Conservation (phyloP, 2,329 filamentous ascomycete genomes). For the Epichloe sibirici region DNA sequence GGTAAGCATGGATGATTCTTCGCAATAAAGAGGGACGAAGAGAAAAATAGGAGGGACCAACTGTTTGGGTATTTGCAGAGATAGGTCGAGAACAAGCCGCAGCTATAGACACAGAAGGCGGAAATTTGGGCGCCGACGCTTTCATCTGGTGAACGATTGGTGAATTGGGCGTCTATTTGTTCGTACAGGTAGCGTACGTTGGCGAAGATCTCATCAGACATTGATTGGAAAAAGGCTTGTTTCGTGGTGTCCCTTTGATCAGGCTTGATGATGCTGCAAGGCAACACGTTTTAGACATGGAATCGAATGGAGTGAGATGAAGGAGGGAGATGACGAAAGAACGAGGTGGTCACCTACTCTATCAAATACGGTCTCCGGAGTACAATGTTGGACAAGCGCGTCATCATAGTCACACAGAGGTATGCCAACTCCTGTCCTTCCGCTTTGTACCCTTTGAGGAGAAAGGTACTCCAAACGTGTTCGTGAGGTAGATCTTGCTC, state of each 20-base stretch:
- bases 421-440: slow-evolving; percentile 41
- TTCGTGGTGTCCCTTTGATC: slow-evolving; percentile 25
- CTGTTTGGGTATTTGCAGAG: slow-evolving; percentile 38
- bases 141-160: slow-evolving; percentile 31
- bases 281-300: neutral
- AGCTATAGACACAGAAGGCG: slow-evolving; percentile 43
- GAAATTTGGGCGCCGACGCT: slow-evolving; percentile 42
- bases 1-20: neutral
- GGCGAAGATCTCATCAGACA: slow-evolving; percentile 35
- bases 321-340: neutral
- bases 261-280: slow-evolving; percentile 29
- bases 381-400: slow-evolving; percentile 44
- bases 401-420: slow-evolving; percentile 41
- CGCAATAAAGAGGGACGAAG: neutral
- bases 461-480: slow-evolving; percentile 32
- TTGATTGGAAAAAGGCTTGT: slow-evolving; percentile 28
- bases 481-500: slow-evolving; percentile 34
- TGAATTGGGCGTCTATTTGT: slow-evolving; percentile 40
- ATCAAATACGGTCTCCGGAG: slow-evolving; percentile 40
- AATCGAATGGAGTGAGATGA: neutral
- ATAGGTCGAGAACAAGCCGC: slow-evolving; percentile 39
- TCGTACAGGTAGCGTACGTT: slow-evolving; percentile 36
- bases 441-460: slow-evolving; percentile 33
- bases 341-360: slow-evolving; percentile 26
- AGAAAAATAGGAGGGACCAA: slow-evolving; percentile 17